Conservation (phyloP, 208 protist genomes). For the Phytomonas francai region DNA sequence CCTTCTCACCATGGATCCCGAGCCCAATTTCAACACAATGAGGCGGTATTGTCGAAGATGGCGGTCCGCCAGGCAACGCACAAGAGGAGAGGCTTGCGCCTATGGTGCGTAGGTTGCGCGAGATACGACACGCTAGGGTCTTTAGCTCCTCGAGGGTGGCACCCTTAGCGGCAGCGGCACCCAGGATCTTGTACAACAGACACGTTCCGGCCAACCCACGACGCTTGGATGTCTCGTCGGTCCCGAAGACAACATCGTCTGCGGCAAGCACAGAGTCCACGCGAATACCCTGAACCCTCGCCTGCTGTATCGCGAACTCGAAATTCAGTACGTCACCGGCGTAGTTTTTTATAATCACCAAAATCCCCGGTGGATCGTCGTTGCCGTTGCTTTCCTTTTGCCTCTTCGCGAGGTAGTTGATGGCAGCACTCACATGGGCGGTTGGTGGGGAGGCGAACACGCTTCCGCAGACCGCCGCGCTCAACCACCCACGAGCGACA, state of each 20-base stretch:
- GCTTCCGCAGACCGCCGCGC: constrained; percentile 79
- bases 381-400: constrained; percentile 12
- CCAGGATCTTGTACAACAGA: constrained; percentile 84
- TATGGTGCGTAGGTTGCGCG: constrained; percentile 52
- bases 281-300: constrained; percentile 28
- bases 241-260: constrained; percentile 76
- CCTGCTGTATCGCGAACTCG: constrained; percentile 68
- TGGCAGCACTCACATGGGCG: constrained; percentile 63
- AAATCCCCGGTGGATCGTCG: constrained; percentile 30
- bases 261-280: constrained; percentile 71
- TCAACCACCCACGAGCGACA: constrained; percentile 84
- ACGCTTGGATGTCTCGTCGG: constrained; percentile 20
- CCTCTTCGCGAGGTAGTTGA: constrained; percentile 37
- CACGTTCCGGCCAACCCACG: constrained; percentile 84
- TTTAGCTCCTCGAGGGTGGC: constrained; percentile 40
- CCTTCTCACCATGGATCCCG: constrained; percentile 88
- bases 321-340: constrained; percentile 89
- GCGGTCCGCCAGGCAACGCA: constrained; percentile 46
- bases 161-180: constrained; percentile 51
- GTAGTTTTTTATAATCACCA: constrained; percentile 93
- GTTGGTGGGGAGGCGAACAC: constrained; percentile 85
- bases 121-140: constrained; percentile 28
- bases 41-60: constrained; percentile 29
- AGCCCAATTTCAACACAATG: constrained; percentile 74
- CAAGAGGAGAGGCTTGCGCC: constrained; percentile 70